Evolutionary conservation across 306 rosid genomes (phyloP).

Genomic region (Hippophae tibetana): DNA sequence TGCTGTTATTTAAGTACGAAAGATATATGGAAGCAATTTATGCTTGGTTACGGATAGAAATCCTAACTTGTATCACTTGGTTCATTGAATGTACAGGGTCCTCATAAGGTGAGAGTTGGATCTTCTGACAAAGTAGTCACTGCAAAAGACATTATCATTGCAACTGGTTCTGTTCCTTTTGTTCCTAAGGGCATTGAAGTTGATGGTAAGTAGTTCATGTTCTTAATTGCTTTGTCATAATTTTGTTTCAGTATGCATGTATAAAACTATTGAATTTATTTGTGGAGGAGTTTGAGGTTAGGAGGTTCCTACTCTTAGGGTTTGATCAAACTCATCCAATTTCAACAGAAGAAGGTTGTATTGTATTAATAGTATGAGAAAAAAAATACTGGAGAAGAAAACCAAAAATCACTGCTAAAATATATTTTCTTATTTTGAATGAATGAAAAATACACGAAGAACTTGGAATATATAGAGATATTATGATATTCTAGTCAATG

Average conservation of each 20-base stretch:
- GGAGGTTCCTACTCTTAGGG: not conserved
- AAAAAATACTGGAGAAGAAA: no score
- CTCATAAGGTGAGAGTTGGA: constrained; percentile 86
- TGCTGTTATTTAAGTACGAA: no score
- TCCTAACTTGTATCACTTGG: constrained; percentile 12
- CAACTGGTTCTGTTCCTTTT: constrained; percentile 96
- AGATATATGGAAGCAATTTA: no score
- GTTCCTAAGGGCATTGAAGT: constrained; percentile 97
- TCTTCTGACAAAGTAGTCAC: constrained; percentile 65
- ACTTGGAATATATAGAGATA: no score
- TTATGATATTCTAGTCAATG: no score
- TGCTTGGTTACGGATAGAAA: not conserved
- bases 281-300: not conserved
- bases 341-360: no score
- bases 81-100: constrained; percentile 47
- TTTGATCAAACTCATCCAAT: no score
- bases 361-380: no score
- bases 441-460: no score
- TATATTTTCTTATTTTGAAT: no score
- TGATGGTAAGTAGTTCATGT: constrained; percentile 50
- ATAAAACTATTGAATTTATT: no score
- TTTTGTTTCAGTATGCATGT: not conserved
- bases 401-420: no score
- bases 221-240: not conserved
- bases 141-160: constrained; percentile 83